Percentiles rank a stretch among this genome's conserved stretches.
These are phyloP conservation scores for Podospora fimiseda DNA, from an alignment of 495 filamentous ascomycete genomes.

Conservation along the genomic window DNA sequence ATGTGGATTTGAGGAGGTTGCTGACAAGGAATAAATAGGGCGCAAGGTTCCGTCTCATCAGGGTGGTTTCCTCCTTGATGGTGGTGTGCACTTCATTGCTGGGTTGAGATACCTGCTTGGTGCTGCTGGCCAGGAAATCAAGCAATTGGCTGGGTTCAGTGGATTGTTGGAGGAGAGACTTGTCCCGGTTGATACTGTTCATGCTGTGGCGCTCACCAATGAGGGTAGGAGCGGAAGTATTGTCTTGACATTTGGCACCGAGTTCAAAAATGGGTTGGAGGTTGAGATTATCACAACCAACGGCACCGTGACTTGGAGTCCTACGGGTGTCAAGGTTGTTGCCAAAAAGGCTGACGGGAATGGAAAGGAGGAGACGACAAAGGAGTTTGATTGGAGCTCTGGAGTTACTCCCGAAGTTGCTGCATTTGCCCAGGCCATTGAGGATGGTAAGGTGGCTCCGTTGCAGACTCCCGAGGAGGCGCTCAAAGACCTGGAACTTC, in stretches of 20 bases:
- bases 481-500: conserved; percentile 61
- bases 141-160: conserved; percentile 52
- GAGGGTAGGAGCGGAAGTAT: conserved; percentile 56
- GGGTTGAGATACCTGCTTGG: conserved; percentile 56
- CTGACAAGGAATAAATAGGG: conserved; percentile 34
- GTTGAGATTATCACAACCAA: conserved; percentile 49
- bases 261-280: conserved; percentile 43
- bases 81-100: conserved; percentile 66
- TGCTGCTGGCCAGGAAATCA: conserved; percentile 37
- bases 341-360: conserved; percentile 23
- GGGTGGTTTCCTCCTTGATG: conserved; percentile 75
- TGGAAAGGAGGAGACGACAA: conserved; percentile 30
- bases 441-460: conserved; percentile 36
- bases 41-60: conserved; percentile 65
- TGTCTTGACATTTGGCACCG: conserved; percentile 59
- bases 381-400: conserved; percentile 47
- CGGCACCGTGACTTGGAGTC: conserved; percentile 42
- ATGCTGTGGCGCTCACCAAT: conserved; percentile 52
- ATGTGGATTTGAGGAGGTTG: not conserved
- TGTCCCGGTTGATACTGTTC: conserved; percentile 66
- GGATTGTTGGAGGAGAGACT: conserved; percentile 53
- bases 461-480: conserved; percentile 60
- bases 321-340: conserved; percentile 30
- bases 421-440: conserved; percentile 55
- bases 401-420: conserved; percentile 63